Conservation (phyloP, 1,284 basidiomycete species). For the Ganoderma resinaceum region DNA sequence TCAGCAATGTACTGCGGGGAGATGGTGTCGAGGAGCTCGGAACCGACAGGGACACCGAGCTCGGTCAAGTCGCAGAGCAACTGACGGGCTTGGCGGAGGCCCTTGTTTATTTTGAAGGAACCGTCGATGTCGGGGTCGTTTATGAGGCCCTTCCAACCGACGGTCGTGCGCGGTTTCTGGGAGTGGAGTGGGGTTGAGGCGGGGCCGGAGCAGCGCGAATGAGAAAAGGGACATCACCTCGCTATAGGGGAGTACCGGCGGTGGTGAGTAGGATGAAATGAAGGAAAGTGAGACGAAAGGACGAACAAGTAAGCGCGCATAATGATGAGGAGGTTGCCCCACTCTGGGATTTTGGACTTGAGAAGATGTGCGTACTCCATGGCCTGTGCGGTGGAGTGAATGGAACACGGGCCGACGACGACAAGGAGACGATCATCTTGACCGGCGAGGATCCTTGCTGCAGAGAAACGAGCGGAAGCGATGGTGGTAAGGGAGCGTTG, state of each 20-base stretch:
- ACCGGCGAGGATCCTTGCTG: conserved; percentile 83
- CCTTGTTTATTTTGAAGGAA: conserved; percentile 97
- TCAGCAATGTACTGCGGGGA: conserved; percentile 86
- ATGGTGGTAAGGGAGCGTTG: conserved; percentile 71
- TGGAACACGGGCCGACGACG: conserved; percentile 95
- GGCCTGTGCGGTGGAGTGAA: conserved; percentile 90
- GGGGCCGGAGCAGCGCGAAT: neutral
- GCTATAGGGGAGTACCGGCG: conserved; percentile 40
- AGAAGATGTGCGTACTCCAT: conserved; percentile 88
- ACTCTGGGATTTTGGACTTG: conserved; percentile 70
- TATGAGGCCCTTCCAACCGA: conserved; percentile 90
- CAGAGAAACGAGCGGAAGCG: conserved; percentile 77
- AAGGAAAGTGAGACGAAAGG: conserved; percentile 20
- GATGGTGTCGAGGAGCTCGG: conserved; percentile 95
- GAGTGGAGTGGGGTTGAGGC: conserved; percentile 8
- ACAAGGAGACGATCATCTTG: conserved; percentile 88
- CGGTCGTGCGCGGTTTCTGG: conserved; percentile 88
- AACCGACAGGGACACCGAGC: conserved; percentile 91
- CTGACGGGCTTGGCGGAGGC: conserved; percentile 86
- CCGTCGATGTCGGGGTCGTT: conserved; percentile 94
- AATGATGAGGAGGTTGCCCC: conserved; percentile 87
- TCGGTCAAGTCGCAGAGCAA: conserved; percentile 91
- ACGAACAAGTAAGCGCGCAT: conserved; percentile 97
- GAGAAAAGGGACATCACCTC: conserved; percentile 48
- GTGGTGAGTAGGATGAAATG: conserved; percentile 23